These are phyloP conservation scores for Choiromyces venosus DNA, from an alignment of 495 filamentous ascomycete species.

Conservation along the genomic window DNA sequence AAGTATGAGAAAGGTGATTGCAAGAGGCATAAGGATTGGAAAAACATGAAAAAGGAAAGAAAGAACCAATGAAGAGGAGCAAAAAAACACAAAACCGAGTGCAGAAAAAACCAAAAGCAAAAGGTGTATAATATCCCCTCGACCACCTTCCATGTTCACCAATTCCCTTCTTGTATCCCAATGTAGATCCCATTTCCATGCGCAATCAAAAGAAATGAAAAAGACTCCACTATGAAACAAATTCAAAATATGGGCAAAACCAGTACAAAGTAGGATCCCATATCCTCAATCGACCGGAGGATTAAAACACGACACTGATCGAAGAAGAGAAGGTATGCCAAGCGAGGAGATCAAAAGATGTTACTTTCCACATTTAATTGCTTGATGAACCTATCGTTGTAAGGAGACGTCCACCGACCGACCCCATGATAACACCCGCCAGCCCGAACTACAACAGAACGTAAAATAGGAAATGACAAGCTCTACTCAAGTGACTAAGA, in stretches of 20 bases:
- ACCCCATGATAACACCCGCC: slow-evolving; percentile 1
- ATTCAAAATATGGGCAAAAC: background rate
- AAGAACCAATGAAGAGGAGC: slow-evolving; percentile 6
- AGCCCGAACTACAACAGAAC: background rate
- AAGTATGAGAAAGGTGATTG: background rate
- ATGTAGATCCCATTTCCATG: slow-evolving; percentile 16
- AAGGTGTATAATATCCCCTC: background rate
- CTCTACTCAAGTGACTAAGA: background rate
- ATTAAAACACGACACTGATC: background rate
- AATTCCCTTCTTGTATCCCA: background rate
- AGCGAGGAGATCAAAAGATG: background rate
- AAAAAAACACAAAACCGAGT: background rate
- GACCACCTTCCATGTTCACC: background rate
- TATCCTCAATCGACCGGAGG: background rate
- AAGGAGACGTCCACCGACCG: background rate
- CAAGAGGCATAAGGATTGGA: slow-evolving; percentile 9
- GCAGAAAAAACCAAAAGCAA: background rate
- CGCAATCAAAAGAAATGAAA: slow-evolving; percentile 33
- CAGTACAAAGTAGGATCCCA: background rate
- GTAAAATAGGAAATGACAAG: background rate
- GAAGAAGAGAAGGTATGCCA: background rate
- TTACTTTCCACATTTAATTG: slow-evolving; percentile 2
- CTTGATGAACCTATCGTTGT: background rate
- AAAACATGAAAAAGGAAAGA: slow-evolving; percentile 4
- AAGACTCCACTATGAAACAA: slow-evolving; percentile 14